Conservation (phyloP, 768 basidiomycete genomes). For the Phlebiopsis flavidoalba region DNA sequence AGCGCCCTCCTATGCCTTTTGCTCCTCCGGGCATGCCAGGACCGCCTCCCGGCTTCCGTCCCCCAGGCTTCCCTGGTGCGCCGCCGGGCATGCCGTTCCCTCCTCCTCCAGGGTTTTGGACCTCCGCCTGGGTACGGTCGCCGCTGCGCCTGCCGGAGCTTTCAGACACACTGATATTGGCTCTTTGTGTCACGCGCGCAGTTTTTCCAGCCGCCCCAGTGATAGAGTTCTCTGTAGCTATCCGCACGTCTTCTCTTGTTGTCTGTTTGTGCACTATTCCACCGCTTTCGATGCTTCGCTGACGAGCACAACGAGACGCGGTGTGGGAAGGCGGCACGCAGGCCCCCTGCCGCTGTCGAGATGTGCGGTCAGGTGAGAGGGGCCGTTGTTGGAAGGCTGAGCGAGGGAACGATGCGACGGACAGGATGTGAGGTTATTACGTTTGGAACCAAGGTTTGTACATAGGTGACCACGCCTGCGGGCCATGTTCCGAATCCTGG, state of each 20-base stretch:
- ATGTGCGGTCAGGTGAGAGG: conserved; percentile 1
- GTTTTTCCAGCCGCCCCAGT: conserved; percentile 14
- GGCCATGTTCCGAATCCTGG: conserved; percentile 1
- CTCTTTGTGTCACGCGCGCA: neutral
- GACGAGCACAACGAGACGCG: neutral
- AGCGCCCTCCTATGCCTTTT: conserved; percentile 65
- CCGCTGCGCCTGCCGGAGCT: neutral
- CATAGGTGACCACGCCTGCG: conserved; percentile 1
- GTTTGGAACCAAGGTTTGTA: conserved; percentile 7
- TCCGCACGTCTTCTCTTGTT: conserved; percentile 7
- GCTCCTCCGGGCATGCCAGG: conserved; percentile 77
- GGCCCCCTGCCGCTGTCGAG: neutral
- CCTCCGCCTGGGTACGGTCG: conserved; percentile 79
- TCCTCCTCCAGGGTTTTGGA: conserved; percentile 77
- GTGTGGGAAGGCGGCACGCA: neutral
- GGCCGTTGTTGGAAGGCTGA: conserved; percentile 1
- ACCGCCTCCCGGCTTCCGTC: conserved; percentile 80
- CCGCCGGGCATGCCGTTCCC: conserved; percentile 70
- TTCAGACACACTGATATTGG: neutral
- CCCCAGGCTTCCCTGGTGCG: conserved; percentile 65
- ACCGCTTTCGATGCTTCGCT: neutral
- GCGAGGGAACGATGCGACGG: conserved; percentile 9
- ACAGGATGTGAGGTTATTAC: neutral
- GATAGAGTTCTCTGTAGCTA: neutral
- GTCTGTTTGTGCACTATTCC: conserved; percentile 1